phyloP scores from a whole-genome alignment of 257 asterid genomes.

The Salvia rosmarinus region DNA sequence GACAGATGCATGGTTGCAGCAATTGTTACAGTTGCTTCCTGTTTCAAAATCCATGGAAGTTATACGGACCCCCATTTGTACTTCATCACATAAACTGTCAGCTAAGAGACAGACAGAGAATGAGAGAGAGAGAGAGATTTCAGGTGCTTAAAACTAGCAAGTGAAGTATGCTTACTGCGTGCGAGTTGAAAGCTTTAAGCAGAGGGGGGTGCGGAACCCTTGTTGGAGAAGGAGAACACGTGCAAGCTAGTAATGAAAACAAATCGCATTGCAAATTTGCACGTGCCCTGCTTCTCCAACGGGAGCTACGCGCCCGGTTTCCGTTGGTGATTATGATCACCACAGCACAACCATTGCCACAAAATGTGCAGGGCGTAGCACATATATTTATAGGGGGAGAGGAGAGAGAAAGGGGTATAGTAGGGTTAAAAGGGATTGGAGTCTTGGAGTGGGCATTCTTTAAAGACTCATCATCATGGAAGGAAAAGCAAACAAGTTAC shows the following conservation, averaged over 20 bases:
- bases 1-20: background rate
- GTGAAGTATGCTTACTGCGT: background rate
- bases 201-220: conserved; percentile 47
- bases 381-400: conserved; percentile 44
- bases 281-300: conserved; percentile 98
- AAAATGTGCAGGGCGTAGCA: background rate
- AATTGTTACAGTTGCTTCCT: background rate
- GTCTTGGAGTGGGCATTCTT: conserved; percentile 58
- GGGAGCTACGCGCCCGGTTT: conserved; percentile 43
- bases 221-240: conserved; percentile 94
- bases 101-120: background rate
- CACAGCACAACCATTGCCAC: background rate
- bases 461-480: conserved; percentile 42
- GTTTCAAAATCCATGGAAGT: background rate
- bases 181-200: background rate
- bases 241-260: conserved; percentile 53
- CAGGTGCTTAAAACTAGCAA: background rate
- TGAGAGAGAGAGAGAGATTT: background rate
- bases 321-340: no score
- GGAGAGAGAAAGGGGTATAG: conserved; percentile 7
- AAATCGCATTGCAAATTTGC: conserved; percentile 41
- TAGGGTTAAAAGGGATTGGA: conserved; percentile 40
- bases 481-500: conserved; percentile 41
- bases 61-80: background rate
- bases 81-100: background rate